Evolutionary conservation across 331 rosid species (phyloP).

Genomic region (Rhamnella rubrinervis): DNA sequence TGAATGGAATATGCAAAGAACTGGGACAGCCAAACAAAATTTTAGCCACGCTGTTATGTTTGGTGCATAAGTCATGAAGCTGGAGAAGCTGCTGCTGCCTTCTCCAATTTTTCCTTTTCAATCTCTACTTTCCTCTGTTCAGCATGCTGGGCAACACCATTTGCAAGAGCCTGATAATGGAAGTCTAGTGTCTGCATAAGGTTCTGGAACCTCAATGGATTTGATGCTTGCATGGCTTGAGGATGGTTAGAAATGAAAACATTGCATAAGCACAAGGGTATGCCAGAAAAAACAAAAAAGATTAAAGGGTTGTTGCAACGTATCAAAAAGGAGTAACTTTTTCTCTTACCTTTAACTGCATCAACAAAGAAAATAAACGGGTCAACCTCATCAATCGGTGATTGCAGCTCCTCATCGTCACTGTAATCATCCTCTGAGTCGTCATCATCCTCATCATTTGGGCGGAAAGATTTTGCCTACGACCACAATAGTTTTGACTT

Average conservation of each 20-base stretch:
- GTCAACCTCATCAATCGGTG: slow-evolving; percentile 97
- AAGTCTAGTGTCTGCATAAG: slow-evolving; percentile 83
- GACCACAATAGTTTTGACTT: not conserved
- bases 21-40: slow-evolving; percentile 41
- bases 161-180: slow-evolving; percentile 83
- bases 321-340: not conserved
- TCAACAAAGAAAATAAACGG: slow-evolving; percentile 92
- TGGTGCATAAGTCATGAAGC: slow-evolving; percentile 47
- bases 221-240: slow-evolving; percentile 58
- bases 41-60: slow-evolving; percentile 38
- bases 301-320: not conserved
- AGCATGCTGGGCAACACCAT: slow-evolving; percentile 89
- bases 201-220: slow-evolving; percentile 74
- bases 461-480: slow-evolving; percentile 85
- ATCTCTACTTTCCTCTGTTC: slow-evolving; percentile 82
- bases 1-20: slow-evolving; percentile 43
- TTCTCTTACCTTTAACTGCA: slow-evolving; percentile 64
- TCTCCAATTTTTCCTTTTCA: slow-evolving; percentile 79
- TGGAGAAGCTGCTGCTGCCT: slow-evolving; percentile 52
- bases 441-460: slow-evolving; percentile 54
- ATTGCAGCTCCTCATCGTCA: slow-evolving; percentile 96
- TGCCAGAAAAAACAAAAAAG: slow-evolving; percentile 10
- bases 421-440: slow-evolving; percentile 88
- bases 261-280: slow-evolving; percentile 2
- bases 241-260: not conserved